Evolutionary conservation across 1,284 basidiomycete genomes (phyloP).

Genomic region (Schizophyllum commune): DNA sequence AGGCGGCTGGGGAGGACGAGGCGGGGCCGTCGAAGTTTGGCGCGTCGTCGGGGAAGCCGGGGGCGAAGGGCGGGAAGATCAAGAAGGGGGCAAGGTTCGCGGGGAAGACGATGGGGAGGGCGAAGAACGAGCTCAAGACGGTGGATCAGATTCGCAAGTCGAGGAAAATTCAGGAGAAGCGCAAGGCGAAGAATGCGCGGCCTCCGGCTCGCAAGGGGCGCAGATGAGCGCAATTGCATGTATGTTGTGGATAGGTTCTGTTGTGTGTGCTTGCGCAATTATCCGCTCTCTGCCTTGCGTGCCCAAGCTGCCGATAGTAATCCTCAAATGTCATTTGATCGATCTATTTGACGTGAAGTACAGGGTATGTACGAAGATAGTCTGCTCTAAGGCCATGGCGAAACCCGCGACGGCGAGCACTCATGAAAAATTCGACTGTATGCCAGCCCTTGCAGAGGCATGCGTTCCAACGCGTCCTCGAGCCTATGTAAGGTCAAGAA

Average conservation of each 20-base stretch:
- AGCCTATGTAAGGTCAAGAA: too few species aligned
- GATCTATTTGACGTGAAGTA: too few species aligned
- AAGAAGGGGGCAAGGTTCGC: slow-evolving; percentile 36
- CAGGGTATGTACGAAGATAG: too few species aligned
- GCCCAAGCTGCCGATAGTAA: too few species aligned
- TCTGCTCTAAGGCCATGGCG: too few species aligned
- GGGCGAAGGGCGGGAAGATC: slow-evolving; percentile 17
- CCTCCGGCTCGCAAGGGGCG: slow-evolving; percentile 42
- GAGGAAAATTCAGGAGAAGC: slow-evolving; percentile 54
- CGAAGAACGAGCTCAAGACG: slow-evolving; percentile 77
- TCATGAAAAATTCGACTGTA: too few species aligned
- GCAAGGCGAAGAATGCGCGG: slow-evolving; percentile 70
- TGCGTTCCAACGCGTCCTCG: too few species aligned
- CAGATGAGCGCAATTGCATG: slow-evolving; percentile 23
- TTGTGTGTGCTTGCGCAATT: too few species aligned
- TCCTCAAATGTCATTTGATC: too few species aligned
- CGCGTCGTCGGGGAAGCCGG: slow-evolving; percentile 17
- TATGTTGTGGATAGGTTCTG: not conserved
- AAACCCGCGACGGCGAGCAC: too few species aligned
- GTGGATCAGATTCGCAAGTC: slow-evolving; percentile 79
- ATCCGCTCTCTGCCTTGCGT: too few species aligned
- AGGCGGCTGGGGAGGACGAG: slow-evolving; percentile 12
- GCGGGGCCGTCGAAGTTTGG: slow-evolving; percentile 8
- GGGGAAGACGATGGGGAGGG: slow-evolving; percentile 51
- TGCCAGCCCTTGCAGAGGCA: too few species aligned